Evolutionary conservation across 768 basidiomycete species (phyloP), one percentile per base, ranked within the genome.

Genomic region (Paxillus involutus): DNA sequence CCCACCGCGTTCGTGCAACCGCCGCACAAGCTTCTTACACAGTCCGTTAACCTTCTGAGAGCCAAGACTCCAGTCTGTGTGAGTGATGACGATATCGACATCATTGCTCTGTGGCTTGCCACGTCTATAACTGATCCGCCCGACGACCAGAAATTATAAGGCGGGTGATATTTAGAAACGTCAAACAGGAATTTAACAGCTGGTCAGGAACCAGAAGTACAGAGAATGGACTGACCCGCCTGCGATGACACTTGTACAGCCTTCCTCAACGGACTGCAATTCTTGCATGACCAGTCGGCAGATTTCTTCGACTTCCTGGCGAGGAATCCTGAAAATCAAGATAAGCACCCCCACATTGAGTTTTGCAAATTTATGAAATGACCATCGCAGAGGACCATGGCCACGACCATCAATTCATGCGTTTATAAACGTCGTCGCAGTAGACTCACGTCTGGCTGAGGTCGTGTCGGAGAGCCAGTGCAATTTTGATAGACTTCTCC

Each of bases 1-100:
- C 78, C 47, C 63, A 85, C 89, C 88, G 46, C 72, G 72, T 45
- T 79, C 71, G 51, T 85, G 73, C 21, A 94, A 75, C 49, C 74
- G 72, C 40, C 74, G 73, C 11, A 90, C 76, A 6, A 95, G 70
- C 52, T 72, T 78, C 53, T 80, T 76, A 59, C 86, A 83, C 1
- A 94, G 74, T 4, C 80, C 84, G 53, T 80, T 82, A n/a, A 87
- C 77, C 43, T 79, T 76, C 9, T 67, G 70, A 29, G 63, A 73
- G 9, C 78, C 80, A 5, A 63, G 67, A 41, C 68, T 59, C 48
- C 70, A 61, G 57, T 84, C 78, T 0, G 81, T 75, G 63, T 94
- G 90, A 35, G 86, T 89, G 64, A 96, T 88, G 1, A 97, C 82
- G 52, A 98, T 88, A 63, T 98, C 94, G 30, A 94, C 85, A 64